Base-by-base conservation (phyloP, 805 yeast genomes). In the Yamadazyma endophytica region DNA sequence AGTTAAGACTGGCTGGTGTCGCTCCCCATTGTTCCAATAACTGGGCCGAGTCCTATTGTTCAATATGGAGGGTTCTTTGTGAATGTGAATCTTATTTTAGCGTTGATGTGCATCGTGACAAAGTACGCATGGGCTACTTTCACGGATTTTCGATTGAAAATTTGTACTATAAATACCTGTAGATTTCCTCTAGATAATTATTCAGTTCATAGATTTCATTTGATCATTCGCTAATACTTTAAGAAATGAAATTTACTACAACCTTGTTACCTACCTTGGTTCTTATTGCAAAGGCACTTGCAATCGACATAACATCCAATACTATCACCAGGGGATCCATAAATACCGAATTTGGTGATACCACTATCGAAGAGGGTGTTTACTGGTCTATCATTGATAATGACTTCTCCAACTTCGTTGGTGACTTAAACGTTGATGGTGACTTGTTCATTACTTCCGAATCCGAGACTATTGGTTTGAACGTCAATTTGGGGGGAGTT, bases 361-460 rank as follows among this genome's bases (percentile, higher is more conserved):
- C 52, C 8, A 36, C 35, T 4, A 42, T 57, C 21, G 37, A 37
- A n/a, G 33, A 43, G 12, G 57, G 55, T 21, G 58, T 40, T 6
- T 47, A 42, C 36, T 55, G 53, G 47, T 52, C 61, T 9, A 46
- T 56, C 28, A 43, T 54, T 24, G 39, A 51, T 33, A 51, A 49
- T 27, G 45, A 47, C n/a, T 26, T 40, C 25, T 40, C 51, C 12
- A 39, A 38, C 17, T 39, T 55, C 21, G 36, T 43, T 23, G 61
- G 64, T 24, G 36, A 35, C 26, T 36, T 57, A 15, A 29, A 38
- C 24, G 42, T 41, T 20, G 37, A 48, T 17, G 58, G 58, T 32
- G 52, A 42, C 9, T 48, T 54, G 26, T 57, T 45, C 23, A 39
- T 54, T 17, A 42, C 52, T 7, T 39, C 49, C 15, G 32, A 44